Percentiles rank a stretch among this genome's conserved stretches.
Evolutionary conservation across 1,139 yeast species (phyloP).

Genomic region (Sugiyamaella xylanicola): DNA sequence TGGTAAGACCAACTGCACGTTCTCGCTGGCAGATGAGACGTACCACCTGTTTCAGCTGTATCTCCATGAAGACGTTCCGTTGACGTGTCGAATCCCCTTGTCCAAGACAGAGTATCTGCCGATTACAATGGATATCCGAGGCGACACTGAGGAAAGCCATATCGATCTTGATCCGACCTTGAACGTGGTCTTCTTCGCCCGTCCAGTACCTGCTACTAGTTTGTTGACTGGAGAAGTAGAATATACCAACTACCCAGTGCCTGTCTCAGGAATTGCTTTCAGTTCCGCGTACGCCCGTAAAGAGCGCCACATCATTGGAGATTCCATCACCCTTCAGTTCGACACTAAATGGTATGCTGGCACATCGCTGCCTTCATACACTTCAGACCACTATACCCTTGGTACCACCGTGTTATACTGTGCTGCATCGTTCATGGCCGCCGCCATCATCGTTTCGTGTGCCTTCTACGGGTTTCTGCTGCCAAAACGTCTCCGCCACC

Average conservation of each 20-base stretch:
- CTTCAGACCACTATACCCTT: slow-evolving; percentile 15
- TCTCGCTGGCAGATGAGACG: slow-evolving; percentile 63
- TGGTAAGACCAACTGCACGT: slow-evolving; percentile 62
- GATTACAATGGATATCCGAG: slow-evolving; percentile 65
- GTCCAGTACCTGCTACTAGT: slow-evolving; percentile 5
- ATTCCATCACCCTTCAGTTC: slow-evolving; percentile 57
- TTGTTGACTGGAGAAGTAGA: slow-evolving; percentile 24
- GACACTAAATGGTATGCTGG: slow-evolving; percentile 58
- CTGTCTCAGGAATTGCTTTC: slow-evolving; percentile 57
- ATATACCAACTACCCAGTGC: slow-evolving; percentile 7
- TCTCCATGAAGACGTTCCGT: slow-evolving; percentile 76
- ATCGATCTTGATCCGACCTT: slow-evolving; percentile 64
- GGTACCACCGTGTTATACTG: slow-evolving; percentile 22
- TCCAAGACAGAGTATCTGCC: slow-evolving; percentile 48
- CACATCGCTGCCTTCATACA: slow-evolving; percentile 16
- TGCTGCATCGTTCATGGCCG: slow-evolving; percentile 28
- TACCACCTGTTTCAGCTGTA: slow-evolving; percentile 74
- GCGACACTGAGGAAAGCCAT: slow-evolving; percentile 68
- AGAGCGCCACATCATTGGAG: slow-evolving; percentile 67
- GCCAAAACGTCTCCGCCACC: slow-evolving; percentile 29
- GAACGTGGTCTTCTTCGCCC: slow-evolving; percentile 52
- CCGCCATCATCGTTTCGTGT: slow-evolving; percentile 28
- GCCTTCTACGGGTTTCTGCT: slow-evolving; percentile 31
- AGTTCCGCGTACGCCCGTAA: slow-evolving; percentile 61
- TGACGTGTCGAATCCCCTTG: slow-evolving; percentile 60